Percentiles rank a stretch among this genome's conserved stretches.
Conservation (phyloP, 345 rosid species). For the Eucalyptus polyanthemos region DNA sequence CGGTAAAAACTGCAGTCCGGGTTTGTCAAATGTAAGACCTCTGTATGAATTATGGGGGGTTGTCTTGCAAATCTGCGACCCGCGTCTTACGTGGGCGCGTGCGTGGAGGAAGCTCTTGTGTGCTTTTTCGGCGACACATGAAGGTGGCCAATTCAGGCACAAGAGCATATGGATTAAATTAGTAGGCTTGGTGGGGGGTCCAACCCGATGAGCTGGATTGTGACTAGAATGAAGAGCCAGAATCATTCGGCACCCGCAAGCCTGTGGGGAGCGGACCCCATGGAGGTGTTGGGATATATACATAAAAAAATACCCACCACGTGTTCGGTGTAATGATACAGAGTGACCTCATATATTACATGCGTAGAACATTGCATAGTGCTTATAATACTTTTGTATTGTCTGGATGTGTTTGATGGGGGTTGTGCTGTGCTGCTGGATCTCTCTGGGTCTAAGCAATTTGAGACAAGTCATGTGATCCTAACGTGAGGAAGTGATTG, state of each 20-base stretch:
- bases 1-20: background rate
- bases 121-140: background rate
- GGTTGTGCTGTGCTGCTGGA: background rate
- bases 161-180: background rate
- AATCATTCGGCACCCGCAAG: background rate
- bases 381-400: background rate
- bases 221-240: background rate
- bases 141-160: background rate
- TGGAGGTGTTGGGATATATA: background rate
- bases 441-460: background rate
- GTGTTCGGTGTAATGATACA: background rate
- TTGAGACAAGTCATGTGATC: background rate
- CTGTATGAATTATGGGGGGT: background rate
- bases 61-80: background rate
- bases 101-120: background rate
- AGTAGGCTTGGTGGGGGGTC: background rate
- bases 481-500: background rate
- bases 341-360: background rate
- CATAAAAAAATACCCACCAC: background rate
- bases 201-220: background rate
- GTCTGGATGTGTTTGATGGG: background rate
- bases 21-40: background rate
- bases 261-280: background rate
- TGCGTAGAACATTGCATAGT: background rate
- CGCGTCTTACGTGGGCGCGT: background rate